Evolutionary conservation across 2,329 filamentous ascomycete species (phyloP), one percentile per base, ranked within the genome.

Genomic region (Pseudocercospora crystallina): DNA sequence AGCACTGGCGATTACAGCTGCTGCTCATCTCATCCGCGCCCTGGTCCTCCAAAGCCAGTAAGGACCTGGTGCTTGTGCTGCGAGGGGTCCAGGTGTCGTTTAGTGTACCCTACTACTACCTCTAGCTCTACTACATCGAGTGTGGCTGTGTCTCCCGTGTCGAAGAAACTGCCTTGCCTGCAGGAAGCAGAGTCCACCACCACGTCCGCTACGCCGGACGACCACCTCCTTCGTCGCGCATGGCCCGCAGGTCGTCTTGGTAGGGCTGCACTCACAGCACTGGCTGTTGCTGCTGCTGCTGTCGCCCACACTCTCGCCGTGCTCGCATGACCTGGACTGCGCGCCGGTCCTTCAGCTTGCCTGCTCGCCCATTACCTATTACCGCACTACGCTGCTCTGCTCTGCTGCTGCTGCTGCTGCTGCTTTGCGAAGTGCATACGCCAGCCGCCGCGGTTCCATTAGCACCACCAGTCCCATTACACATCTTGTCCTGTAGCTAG

Each of bases 301-400:
- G 20, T 26, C 20, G 20, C 38, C 47, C 35, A 30, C 40, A 26
- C 41, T 47, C 29, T 43, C 34, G 40, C 45, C 42, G 31, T 54
- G 51, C 55, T 53, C 53, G 56, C 56, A 54, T 56, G 48, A 55
- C 43, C 42, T 46, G 46, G 31, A 32, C 38, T 49, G 45, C 42
- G 49, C 42, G 35, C 46, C 46, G 46, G 20, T 36, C 38, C 29
- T 38, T 42, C 53, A 50, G 55, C 48, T 53, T 49, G 49, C 49
- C 49, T 45, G 32, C 32, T 43, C 39, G 37, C 30, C 39, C 46
- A 31, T 26, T 33, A 32, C 39, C 47, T 40, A 30, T 41, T 42
- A 13, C 15, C 17, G 31, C 49, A 43, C 20, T 26, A 7, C 20
- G 3, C 20, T 36, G 51, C 51, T 54, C 40, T 32, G 31, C 42